Base-by-base conservation (phyloP, 805 yeast genomes). In the Monosporozyma aerobia region DNA sequence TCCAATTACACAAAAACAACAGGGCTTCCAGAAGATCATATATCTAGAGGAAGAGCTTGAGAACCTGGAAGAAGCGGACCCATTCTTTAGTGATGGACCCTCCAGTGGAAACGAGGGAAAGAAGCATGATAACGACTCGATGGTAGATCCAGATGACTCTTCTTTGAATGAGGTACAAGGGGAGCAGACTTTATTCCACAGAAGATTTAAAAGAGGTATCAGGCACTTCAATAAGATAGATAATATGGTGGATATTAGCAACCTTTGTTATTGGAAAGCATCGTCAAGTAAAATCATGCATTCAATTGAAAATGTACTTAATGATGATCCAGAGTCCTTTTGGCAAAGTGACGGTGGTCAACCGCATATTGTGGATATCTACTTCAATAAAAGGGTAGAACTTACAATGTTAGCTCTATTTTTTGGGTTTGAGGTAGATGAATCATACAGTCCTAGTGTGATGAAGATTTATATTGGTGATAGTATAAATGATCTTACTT, bases 301-400 rank as follows among this genome's bases (percentile, higher is more conserved):
- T 59, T 94, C 94, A 0, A 75, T 88, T 22, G 71, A 71, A n/a
- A 83, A 83, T 59, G 73, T 92, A 6, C 71, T 94, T 32, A 87
- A 87, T 50, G 90, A 85, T 59, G 75, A 82, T 3, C 86, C 92
- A 0, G 74, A 77, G 30, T 70, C 82, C 1, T 92, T 75, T 65
- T 94, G 99, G 99, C 99, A 94, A 68, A 85, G 95, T 46, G 99
- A 94, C 64, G 99, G 97, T 0, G 75, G 78, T 11, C 88, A 85
- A 59, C 99, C 98, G 0, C 99, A 94, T 69, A 74, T 72, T 29
- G 72, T 94, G 5, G 86, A 86, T 47, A 78, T 89, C 1, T 90
- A 82, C 61, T 94, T 94, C 67, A 76, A 90, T 32, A 90, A 86
- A 61, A 76, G 80, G 49, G 95, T 90, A 3, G 74, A 81, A 22